A percentile compares a stretch with the other conserved stretches of the same genome.
These are phyloP conservation scores for Gnomoniopsis sp. DNA, from an alignment of 2,329 filamentous ascomycete genomes.

Conservation along the genomic window DNA sequence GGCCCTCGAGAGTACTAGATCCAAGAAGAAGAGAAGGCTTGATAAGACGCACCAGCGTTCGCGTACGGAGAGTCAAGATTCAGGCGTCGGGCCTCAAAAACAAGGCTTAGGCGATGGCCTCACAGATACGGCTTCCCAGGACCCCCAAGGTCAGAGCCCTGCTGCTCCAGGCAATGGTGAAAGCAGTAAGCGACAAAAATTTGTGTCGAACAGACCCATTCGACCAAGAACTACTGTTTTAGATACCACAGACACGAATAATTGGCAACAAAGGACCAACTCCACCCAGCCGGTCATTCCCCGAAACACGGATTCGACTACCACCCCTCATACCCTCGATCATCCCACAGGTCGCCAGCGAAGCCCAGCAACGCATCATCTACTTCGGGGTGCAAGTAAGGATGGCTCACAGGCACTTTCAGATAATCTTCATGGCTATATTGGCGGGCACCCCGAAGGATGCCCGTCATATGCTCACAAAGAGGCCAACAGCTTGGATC, in stretches of 20 bases:
- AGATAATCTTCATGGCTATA: background rate
- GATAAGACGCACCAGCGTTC: background rate
- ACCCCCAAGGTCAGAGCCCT: background rate
- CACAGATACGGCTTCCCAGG: background rate
- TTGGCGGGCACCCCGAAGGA: background rate
- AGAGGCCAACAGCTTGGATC: background rate
- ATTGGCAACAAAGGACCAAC: background rate
- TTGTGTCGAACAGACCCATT: background rate
- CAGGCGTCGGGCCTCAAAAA: background rate
- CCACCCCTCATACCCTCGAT: no score
- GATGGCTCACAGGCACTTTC: background rate
- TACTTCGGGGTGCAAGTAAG: background rate
- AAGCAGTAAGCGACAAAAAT: background rate
- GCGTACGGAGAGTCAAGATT: background rate
- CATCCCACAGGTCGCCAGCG: background rate
- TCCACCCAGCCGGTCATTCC: background rate
- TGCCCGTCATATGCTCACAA: background rate
- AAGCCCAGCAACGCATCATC: background rate
- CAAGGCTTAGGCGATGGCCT: background rate
- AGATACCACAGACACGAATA: background rate
- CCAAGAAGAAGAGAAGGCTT: background rate
- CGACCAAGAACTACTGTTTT: background rate
- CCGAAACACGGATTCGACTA: background rate
- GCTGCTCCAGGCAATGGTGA: background rate
- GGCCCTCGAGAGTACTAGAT: no score